A percentile compares a stretch with the other conserved stretches of the same genome.
Conservation (phyloP, 2,329 filamentous ascomycete genomes). For the Calonectria naviculata region DNA sequence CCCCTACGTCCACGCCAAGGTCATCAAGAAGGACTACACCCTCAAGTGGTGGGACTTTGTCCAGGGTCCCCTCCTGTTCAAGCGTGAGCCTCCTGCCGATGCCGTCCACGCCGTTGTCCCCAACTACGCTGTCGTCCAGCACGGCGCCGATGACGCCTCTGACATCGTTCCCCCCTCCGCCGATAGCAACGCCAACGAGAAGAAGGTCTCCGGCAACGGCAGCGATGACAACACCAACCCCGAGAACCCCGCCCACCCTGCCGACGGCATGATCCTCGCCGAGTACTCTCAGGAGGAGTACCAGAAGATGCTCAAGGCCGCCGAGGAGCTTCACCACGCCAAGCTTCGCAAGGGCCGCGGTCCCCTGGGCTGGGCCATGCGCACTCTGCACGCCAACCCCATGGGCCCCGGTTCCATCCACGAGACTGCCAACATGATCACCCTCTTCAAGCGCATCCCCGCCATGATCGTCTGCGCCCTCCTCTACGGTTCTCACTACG, state of each 20-base stretch:
- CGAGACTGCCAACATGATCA: constrained; percentile 77
- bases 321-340: constrained; percentile 68
- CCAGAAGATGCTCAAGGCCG: constrained; percentile 69
- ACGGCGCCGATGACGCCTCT: constrained; percentile 56
- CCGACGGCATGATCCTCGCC: constrained; percentile 49
- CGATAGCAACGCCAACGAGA: constrained; percentile 13
- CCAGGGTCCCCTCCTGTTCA: constrained; percentile 72
- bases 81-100: constrained; percentile 64
- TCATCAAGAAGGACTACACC: constrained; percentile 75
- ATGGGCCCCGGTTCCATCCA: constrained; percentile 80
- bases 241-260: constrained; percentile 24
- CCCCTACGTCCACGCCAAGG: constrained; percentile 73
- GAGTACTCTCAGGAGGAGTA: constrained; percentile 64
- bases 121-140: constrained; percentile 82
- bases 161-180: neutral
- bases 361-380: constrained; percentile 87
- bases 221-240: constrained; percentile 53
- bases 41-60: constrained; percentile 73
- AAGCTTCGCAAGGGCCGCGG: constrained; percentile 72
- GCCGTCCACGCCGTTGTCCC: constrained; percentile 70
- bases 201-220: constrained; percentile 21
- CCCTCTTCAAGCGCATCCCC: constrained; percentile 73
- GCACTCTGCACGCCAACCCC: constrained; percentile 78
- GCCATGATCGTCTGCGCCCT: constrained; percentile 71
- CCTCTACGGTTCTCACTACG: constrained; percentile 83